phyloP scores from a whole-genome alignment of 805 yeast species.

The Limtongia smithiae region DNA sequence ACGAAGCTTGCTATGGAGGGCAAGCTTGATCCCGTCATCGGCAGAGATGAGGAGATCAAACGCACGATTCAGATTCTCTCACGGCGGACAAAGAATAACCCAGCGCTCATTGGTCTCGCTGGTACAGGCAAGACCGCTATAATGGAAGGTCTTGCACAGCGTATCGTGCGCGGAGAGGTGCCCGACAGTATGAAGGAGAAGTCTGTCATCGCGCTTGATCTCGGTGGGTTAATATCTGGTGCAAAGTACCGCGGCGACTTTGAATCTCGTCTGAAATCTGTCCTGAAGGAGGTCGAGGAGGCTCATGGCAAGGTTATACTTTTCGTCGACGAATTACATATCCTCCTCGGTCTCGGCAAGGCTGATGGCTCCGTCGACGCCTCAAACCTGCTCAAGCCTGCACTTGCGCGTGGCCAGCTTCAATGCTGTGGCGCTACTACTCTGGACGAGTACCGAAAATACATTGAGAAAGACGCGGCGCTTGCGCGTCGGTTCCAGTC shows the following conservation, averaged over 20 bases:
- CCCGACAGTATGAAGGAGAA: slow-evolving; percentile 92
- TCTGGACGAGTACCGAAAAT: slow-evolving; percentile 83
- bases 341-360: slow-evolving; percentile 85
- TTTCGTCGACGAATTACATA: slow-evolving; percentile 87
- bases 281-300: slow-evolving; percentile 78
- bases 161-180: slow-evolving; percentile 86
- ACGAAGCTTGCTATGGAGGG: slow-evolving; percentile 87
- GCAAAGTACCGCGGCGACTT: slow-evolving; percentile 96
- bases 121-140: slow-evolving; percentile 98
- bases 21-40: slow-evolving; percentile 92
- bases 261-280: slow-evolving; percentile 80
- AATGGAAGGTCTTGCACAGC: slow-evolving; percentile 93
- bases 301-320: slow-evolving; percentile 71
- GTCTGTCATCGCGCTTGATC: slow-evolving; percentile 74
- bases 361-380: slow-evolving; percentile 96
- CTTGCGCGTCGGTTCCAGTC: slow-evolving; percentile 91
- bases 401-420: slow-evolving; percentile 83
- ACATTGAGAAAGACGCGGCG: slow-evolving; percentile 95
- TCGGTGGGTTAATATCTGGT: slow-evolving; percentile 87
- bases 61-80: slow-evolving; percentile 90
- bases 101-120: slow-evolving; percentile 91
- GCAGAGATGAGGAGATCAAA: slow-evolving; percentile 91
- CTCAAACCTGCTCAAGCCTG: slow-evolving; percentile 87
- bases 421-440: slow-evolving; percentile 98
- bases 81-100: slow-evolving; percentile 85